These are phyloP conservation scores for Suillus placidus DNA, from an alignment of 768 basidiomycete genomes.

Conservation along the genomic window DNA sequence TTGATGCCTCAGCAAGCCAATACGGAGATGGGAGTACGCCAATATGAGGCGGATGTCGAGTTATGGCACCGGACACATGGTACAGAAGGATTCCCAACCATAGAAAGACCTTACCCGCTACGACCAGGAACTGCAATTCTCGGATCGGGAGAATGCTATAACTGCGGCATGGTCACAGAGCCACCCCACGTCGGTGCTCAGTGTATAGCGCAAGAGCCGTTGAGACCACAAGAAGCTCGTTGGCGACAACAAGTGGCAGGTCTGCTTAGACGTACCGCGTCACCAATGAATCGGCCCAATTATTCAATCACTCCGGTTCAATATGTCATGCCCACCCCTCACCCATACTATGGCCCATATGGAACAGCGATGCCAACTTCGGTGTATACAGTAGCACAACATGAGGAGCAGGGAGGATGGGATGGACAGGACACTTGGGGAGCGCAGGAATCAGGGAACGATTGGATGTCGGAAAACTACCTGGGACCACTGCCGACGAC, in stretches of 20 bases:
- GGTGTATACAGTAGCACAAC: background rate
- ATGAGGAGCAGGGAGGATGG: background rate
- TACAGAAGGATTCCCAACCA: no score
- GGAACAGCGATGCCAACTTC: background rate
- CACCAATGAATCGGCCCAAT: fast-evolving
- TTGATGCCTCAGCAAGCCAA: no score
- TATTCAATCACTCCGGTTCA: background rate
- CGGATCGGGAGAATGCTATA: no score
- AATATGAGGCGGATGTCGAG: no score
- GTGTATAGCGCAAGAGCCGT: fast-evolving
- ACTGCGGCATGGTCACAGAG: no score
- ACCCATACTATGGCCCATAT: background rate
- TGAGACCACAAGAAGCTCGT: background rate
- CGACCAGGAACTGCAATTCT: no score
- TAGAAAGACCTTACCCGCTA: no score
- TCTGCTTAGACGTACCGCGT: background rate
- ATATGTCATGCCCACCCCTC: background rate
- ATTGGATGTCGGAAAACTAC: background rate
- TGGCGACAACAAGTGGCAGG: background rate
- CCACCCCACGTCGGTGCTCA: no score
- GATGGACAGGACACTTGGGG: background rate
- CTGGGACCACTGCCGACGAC: background rate
- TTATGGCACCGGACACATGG: no score
- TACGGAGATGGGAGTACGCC: no score
- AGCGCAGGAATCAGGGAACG: background rate